Evolutionary conservation across 768 basidiomycete genomes (phyloP).

Genomic region (Calvatia gigantea): DNA sequence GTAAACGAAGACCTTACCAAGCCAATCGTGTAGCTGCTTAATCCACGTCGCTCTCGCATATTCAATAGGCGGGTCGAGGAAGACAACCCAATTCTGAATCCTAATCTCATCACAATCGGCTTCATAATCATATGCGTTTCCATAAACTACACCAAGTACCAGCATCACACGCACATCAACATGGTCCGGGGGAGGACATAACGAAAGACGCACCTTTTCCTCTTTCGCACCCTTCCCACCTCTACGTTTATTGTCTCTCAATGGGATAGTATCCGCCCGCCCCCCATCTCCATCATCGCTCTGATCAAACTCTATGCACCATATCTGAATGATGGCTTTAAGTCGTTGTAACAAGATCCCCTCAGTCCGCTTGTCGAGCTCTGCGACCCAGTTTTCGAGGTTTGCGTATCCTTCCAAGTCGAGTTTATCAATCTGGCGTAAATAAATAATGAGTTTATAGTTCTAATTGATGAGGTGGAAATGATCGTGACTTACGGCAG

Average conservation of each 20-base stretch:
- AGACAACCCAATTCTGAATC: constrained; percentile 99
- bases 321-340: constrained; percentile 73
- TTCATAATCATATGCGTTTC: constrained; percentile 76
- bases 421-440: constrained; percentile 90
- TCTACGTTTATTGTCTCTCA: constrained; percentile 63
- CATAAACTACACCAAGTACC: constrained; percentile 45
- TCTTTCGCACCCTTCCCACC: constrained; percentile 71
- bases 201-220: constrained; percentile 75
- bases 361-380: constrained; percentile 83
- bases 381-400: constrained; percentile 87
- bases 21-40: constrained; percentile 83
- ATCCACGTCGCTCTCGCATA: constrained; percentile 90
- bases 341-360: constrained; percentile 73
- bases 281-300: constrained; percentile 67
- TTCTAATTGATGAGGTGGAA: neutral
- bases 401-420: constrained; percentile 96
- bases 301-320: constrained; percentile 85
- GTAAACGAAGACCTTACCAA: constrained; percentile 45
- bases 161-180: neutral
- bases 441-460: neutral
- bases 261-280: constrained; percentile 46
- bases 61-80: constrained; percentile 97
- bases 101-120: constrained; percentile 91
- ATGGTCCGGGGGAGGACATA: too few relatives aligned
- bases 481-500: constrained; percentile 63